A percentile compares a stretch with the other conserved stretches of the same genome.
Evolutionary conservation across 805 yeast genomes (phyloP).

Genomic region (Starmera amethionina): DNA sequence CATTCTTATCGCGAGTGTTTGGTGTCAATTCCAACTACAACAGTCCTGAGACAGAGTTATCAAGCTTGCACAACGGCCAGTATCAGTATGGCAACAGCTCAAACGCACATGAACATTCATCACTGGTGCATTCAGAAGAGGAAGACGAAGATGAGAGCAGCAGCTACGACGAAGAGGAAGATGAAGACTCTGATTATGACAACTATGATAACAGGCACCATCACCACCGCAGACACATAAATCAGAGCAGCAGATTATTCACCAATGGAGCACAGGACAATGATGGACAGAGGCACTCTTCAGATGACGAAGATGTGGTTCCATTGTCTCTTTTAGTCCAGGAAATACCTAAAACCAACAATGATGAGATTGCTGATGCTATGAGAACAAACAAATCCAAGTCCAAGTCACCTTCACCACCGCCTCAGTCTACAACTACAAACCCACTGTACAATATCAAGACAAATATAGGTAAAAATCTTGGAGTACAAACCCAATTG

Average conservation of each 20-base stretch:
- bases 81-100: background rate
- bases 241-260: too few species aligned
- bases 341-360: background rate
- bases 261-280: too few species aligned
- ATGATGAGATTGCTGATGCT: background rate
- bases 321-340: background rate
- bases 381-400: background rate
- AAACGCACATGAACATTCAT: too few species aligned
- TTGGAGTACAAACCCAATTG: background rate
- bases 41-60: slow-evolving; percentile 14
- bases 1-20: slow-evolving; percentile 56
- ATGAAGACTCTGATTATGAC: slow-evolving; percentile 3
- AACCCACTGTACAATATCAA: background rate
- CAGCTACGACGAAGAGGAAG: slow-evolving; percentile 11
- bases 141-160: slow-evolving; percentile 1
- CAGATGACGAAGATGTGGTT: background rate
- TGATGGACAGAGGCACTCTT: too few species aligned
- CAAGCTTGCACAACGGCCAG: slow-evolving; percentile 7
- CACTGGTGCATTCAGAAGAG: slow-evolving; percentile 4
- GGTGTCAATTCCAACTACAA: slow-evolving; percentile 30
- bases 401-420: background rate
- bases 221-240: too few species aligned
- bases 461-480: background rate
- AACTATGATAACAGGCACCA: background rate
- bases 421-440: background rate